Evolutionary conservation across 805 yeast species (phyloP), one percentile per base, ranked within the genome.

Genomic region (Barnettozyma botsteinii): DNA sequence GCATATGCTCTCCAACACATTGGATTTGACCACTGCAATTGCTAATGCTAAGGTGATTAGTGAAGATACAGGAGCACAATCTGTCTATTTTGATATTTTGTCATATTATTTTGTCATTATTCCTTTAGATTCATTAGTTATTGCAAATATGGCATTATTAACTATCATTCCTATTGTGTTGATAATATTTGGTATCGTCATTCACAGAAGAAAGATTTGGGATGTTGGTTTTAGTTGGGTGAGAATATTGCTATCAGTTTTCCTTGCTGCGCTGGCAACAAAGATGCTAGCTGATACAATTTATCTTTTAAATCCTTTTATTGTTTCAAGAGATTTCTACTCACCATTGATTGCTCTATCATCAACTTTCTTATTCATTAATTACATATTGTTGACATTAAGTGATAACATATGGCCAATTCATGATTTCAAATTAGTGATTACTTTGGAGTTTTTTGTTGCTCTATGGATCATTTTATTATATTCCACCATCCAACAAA

Each of bases 1-100:
- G 81, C 91, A 85, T 55, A 89, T 89, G 96, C 67, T 85, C 26
- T 70, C 80, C 4, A 79, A 76, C 38, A 67, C 94, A 0, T 60
- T 83, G 50, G 93, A 81, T 49, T 65, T 83, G 43, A 64, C 77
- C 1, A 50, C 54, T 2, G 65, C 68, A 17, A 51, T 87, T 50
- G 67, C 75, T 1, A 56, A 57, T 12, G 63, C 62, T 10, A 51
- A 65, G 14, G 69, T 62, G 5, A 52, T 60, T 19, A 61, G 55
- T 22, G 64, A 50, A 8, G 55, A 55, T 28, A 33, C 47, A 2
- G 55, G 52, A 14, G 52, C 69, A 0, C 63, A 62, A 27, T 85
- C 93, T 0, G 73, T 79, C 1, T 88, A 65, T 57, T 74, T 82
- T 48, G 88, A 85, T 52, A 52, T 85, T 22, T 53, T 77, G 14